Conservation (phyloP, 352 stramenopile species). For the Sclerospora graminicola region DNA sequence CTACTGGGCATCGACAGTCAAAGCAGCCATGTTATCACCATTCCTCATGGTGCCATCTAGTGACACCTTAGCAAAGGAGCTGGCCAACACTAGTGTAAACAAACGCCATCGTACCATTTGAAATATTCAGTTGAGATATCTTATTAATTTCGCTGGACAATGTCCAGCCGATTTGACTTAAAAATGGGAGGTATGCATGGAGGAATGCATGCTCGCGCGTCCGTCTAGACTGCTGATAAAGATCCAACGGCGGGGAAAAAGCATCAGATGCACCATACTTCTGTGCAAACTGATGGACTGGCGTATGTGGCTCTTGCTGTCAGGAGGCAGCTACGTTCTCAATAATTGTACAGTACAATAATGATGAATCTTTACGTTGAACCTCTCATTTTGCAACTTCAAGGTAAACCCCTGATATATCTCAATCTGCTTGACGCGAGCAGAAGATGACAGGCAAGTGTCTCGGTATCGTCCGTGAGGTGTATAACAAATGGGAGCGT, state of each 20-base stretch:
- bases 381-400: slow-evolving; percentile 3
- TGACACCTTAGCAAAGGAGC: slow-evolving; percentile 56
- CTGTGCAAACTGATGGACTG: too few species aligned
- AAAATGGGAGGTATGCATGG: background rate
- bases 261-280: too few species aligned
- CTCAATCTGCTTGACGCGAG: slow-evolving; percentile 14
- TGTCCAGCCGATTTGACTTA: slow-evolving; percentile 2
- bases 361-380: too few species aligned
- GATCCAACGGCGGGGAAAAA: too few species aligned
- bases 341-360: too few species aligned
- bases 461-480: slow-evolving; percentile 89
- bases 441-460: slow-evolving; percentile 30
- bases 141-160: background rate
- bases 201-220: background rate
- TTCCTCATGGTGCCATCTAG: slow-evolving; percentile 21
- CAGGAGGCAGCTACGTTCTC: background rate
- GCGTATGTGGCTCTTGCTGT: too few species aligned
- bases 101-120: slow-evolving; percentile 57
- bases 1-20: slow-evolving; percentile 1
- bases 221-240: too few species aligned
- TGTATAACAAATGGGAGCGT: slow-evolving; percentile 95
- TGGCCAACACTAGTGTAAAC: slow-evolving; percentile 54
- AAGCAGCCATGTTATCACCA: slow-evolving; percentile 2
- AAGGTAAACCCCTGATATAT: slow-evolving; percentile 2
- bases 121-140: too few species aligned